phyloP scores from a whole-genome alignment of 2,329 filamentous ascomycete genomes.

The Onygena corvina region DNA sequence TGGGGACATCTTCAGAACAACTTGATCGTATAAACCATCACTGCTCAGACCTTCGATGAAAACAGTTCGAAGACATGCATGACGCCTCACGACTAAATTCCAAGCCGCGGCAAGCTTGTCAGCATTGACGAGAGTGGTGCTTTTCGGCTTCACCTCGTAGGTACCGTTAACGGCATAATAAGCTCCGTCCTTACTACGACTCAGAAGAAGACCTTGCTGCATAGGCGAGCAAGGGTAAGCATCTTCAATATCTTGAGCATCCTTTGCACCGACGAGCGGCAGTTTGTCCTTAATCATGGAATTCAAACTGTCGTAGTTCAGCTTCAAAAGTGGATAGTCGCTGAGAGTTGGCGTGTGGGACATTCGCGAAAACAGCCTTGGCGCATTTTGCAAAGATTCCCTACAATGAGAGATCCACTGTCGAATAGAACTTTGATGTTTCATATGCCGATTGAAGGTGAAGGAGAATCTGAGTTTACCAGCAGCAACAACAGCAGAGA shows the following conservation, averaged over 20 bases:
- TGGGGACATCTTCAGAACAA: conserved; percentile 25
- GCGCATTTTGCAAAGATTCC: conserved; percentile 23
- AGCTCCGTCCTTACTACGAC: conserved; percentile 23
- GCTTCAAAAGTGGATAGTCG: conserved; percentile 36
- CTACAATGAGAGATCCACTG: conserved; percentile 35
- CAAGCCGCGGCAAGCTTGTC: conserved; percentile 23
- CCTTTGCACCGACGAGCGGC: conserved; percentile 23
- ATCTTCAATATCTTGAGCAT: conserved; percentile 31
- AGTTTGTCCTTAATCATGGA: conserved; percentile 29
- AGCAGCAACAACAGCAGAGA: conserved; percentile 39
- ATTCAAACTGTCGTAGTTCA: conserved; percentile 34
- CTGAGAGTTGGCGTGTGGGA: conserved; percentile 27
- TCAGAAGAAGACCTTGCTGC: conserved; percentile 30
- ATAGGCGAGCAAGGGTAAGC: conserved; percentile 31
- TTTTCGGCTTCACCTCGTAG: conserved; percentile 23
- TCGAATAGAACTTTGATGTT: conserved; percentile 32
- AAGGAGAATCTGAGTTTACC: conserved; percentile 39
- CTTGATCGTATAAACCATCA: conserved; percentile 25
- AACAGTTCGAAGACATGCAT: conserved; percentile 29
- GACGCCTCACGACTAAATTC: conserved; percentile 23
- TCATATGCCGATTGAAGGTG: conserved; percentile 39
- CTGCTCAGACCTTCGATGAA: conserved; percentile 26
- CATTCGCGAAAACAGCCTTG: conserved; percentile 20
- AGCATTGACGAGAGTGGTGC: conserved; percentile 19
- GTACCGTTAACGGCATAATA: conserved; percentile 31